Percentiles rank a stretch among this genome's conserved stretches.
These are phyloP conservation scores for Leptographium procerum DNA, from an alignment of 2,329 filamentous ascomycete genomes.

Conservation along the genomic window DNA sequence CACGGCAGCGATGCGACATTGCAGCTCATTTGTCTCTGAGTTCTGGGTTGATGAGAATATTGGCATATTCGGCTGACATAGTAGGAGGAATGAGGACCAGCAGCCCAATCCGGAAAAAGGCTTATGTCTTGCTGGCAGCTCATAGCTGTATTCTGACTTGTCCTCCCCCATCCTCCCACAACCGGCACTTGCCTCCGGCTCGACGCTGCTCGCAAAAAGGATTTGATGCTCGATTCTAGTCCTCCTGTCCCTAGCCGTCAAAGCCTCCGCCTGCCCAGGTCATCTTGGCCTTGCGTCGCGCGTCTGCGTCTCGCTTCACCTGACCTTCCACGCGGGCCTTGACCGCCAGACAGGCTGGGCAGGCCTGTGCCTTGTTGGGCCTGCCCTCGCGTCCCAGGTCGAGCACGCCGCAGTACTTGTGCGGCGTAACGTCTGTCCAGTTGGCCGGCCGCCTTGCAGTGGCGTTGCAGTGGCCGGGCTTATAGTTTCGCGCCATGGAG, in stretches of 20 bases:
- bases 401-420: slow-evolving; percentile 10
- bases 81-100: no score
- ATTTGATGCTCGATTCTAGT: not conserved
- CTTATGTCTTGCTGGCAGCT: no score
- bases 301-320: slow-evolving; percentile 2
- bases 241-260: not conserved
- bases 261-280: not conserved
- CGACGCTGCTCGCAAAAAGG: no score
- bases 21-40: no score
- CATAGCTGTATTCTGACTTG: no score
- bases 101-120: no score
- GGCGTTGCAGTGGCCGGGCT: slow-evolving; percentile 1
- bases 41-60: no score
- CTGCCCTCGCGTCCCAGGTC: slow-evolving; percentile 8
- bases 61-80: no score
- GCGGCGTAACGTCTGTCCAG: slow-evolving; percentile 8
- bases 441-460: slow-evolving; percentile 7
- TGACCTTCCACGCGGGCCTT: slow-evolving; percentile 5
- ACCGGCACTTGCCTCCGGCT: no score
- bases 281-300: slow-evolving; percentile 10
- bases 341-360: slow-evolving; percentile 5
- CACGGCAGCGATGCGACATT: no score
- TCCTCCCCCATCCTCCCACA: no score
- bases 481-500: slow-evolving; percentile 9
- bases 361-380: slow-evolving; percentile 10